Base-by-base conservation (phyloP, 1,139 yeast species). In the Kodamaea sp. region DNA sequence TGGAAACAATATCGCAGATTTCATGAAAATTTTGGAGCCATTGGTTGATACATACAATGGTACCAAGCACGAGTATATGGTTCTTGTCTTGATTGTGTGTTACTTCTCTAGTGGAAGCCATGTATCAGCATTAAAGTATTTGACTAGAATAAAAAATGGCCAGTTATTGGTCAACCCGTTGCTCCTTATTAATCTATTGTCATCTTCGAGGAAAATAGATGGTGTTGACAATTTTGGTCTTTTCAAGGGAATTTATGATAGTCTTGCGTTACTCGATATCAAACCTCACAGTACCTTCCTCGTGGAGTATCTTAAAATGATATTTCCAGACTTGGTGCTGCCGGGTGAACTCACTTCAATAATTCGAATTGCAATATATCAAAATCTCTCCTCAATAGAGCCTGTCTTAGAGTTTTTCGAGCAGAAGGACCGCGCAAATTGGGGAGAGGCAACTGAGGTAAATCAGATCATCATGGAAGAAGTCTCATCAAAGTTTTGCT, bases 81-180 rank as follows among this genome's bases (percentile, higher is more conserved):
- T 41, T 7, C 34, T 47, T 23, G 24, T 48, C 24, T 23, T 43
- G 3, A 33, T 45, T 11, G 6, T 50, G 7, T 31, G 35, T 7
- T 28, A 40, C 13, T 27, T 48, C 10, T 29, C 36, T 11, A n/a
- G 28, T 12, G 36, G 32, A 10, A 26, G 37, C 6, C 37, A 34
- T 25, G 43, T 39, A 2, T 33, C 32, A 3, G 21, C 45, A 12
- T 29, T 44, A 21, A 33, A 41, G 26, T 45, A 42, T 25, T 29
- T 46, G 9, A 35, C 38, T 5, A 37, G 48, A 18, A 37, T 44
- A 15, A 43, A 37, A 27, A 32, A 37, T 11, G 51, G 50, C 4
- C 34, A 35, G 4, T 38, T 51, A 7, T 19, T 47, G 7, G 29
- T 53, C 4, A 41, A 46, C 24, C 56, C 60, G 1, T 26, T 34